These are phyloP conservation scores for Pichia terricola DNA, from an alignment of 1,139 yeast genomes.

Conservation along the genomic window DNA sequence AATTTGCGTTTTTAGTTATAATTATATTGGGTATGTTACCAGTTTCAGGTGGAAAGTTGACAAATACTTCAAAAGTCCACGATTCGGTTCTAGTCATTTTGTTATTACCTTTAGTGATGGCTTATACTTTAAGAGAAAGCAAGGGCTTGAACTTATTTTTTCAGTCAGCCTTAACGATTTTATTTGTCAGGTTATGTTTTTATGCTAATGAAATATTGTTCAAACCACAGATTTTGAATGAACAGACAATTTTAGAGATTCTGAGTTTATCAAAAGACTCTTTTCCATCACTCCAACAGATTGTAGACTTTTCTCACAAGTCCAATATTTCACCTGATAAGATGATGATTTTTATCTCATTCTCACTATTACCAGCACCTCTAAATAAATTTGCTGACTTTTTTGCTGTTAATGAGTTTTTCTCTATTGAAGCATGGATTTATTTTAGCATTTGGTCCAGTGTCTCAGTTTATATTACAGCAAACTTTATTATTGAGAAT, in stretches of 20 bases:
- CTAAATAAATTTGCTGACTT: not conserved
- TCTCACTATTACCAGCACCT: not conserved
- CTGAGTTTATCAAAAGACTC: not conserved
- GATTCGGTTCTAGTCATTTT: not conserved
- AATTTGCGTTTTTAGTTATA: no score
- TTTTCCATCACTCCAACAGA: not conserved
- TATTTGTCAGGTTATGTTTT: not conserved
- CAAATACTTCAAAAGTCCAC: not conserved
- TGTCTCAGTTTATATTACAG: slow-evolving; percentile 23
- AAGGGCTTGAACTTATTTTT: not conserved
- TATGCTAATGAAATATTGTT: not conserved
- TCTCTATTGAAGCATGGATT: slow-evolving; percentile 34
- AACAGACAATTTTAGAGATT: no score
- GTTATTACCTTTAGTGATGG: not conserved
- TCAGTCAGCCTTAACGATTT: not conserved
- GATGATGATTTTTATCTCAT: not conserved
- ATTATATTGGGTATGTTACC: not conserved
- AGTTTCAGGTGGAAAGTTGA: not conserved
- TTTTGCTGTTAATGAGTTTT: slow-evolving; percentile 14
- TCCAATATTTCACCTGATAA: not conserved
- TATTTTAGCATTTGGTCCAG: slow-evolving; percentile 61
- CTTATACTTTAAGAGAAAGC: not conserved
- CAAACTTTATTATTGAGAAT: not conserved
- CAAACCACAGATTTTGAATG: not conserved
- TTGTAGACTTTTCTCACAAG: not conserved